Percentiles rank a stretch among this genome's conserved stretches.
Evolutionary conservation across 805 yeast genomes (phyloP).

Genomic region (Hanseniaspora vineae): DNA sequence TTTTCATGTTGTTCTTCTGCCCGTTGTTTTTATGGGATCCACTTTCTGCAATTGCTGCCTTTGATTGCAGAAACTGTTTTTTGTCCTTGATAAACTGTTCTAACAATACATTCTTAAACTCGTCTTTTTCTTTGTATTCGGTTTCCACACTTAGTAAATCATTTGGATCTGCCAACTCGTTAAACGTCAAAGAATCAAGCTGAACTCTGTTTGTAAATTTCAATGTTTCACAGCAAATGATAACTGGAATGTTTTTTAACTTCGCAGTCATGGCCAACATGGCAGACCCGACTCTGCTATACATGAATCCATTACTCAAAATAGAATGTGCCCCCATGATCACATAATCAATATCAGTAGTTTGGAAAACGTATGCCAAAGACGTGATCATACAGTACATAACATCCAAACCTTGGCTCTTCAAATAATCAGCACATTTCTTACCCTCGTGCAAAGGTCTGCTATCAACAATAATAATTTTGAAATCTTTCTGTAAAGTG

Average conservation of each 20-base stretch:
- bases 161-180: slow-evolving; percentile 76
- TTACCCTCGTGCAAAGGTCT: slow-evolving; percentile 93
- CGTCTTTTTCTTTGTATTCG: slow-evolving; percentile 34
- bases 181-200: slow-evolving; percentile 86
- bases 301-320: slow-evolving; percentile 86
- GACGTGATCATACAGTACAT: slow-evolving; percentile 74
- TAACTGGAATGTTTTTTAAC: slow-evolving; percentile 79
- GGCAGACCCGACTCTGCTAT: slow-evolving; percentile 91
- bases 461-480: slow-evolving; percentile 80
- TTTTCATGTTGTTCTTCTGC: slow-evolving; percentile 15
- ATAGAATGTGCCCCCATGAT: slow-evolving; percentile 95
- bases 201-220: slow-evolving; percentile 93
- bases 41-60: not conserved
- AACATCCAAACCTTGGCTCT: slow-evolving; percentile 47
- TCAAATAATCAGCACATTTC: slow-evolving; percentile 51
- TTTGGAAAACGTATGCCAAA: slow-evolving; percentile 56
- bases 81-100: slow-evolving; percentile 43
- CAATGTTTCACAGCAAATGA: slow-evolving; percentile 90
- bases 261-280: slow-evolving; percentile 85
- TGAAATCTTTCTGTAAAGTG: slow-evolving; percentile 51
- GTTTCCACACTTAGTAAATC: slow-evolving; percentile 43
- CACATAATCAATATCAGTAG: slow-evolving; percentile 71
- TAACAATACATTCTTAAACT: slow-evolving; percentile 40
- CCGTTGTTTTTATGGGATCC: slow-evolving; percentile 17
- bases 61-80: slow-evolving; percentile 1